Evolutionary conservation across 192 early-diverging fungal species (phyloP).

Genomic region (Kappamyces sp.): DNA sequence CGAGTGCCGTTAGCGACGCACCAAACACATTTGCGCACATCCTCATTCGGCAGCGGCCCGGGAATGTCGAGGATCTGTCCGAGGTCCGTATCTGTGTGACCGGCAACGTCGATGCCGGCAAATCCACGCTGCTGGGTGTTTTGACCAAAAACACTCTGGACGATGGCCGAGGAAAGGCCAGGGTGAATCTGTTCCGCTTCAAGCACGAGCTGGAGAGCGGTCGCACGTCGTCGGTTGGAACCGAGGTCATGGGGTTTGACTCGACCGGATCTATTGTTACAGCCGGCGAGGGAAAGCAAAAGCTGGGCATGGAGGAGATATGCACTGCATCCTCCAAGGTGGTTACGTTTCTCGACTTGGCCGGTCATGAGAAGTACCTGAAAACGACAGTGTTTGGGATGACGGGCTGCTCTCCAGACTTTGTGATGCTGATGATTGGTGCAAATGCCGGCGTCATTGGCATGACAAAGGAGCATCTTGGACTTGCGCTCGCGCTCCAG

Average conservation of each 20-base stretch:
- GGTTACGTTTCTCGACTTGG: conserved; percentile 81
- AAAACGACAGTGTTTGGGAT: conserved; percentile 89
- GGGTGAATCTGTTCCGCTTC: conserved; percentile 81
- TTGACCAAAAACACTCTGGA: conserved; percentile 85
- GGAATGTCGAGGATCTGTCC: conserved; percentile 70
- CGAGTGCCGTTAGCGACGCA: conserved; percentile 1
- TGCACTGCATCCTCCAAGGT: conserved; percentile 67
- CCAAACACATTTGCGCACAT: conserved; percentile 35
- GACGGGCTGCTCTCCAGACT: conserved; percentile 80
- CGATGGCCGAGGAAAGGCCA: conserved; percentile 86
- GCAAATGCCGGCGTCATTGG: conserved; percentile 74
- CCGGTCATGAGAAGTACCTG: conserved; percentile 81
- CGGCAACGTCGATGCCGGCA: conserved; percentile 81
- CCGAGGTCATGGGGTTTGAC: conserved; percentile 81
- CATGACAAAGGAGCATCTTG: conserved; percentile 88
- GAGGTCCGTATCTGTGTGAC: conserved; percentile 85
- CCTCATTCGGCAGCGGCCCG: conserved; percentile 65
- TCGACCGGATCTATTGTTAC: conserved; percentile 61
- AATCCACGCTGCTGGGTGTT: conserved; percentile 85
- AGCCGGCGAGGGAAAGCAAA: conserved; percentile 44
- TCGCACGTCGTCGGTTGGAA: conserved; percentile 83
- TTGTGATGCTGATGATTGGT: conserved; percentile 73
- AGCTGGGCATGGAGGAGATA: conserved; percentile 78
- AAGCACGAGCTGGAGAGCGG: conserved; percentile 90
- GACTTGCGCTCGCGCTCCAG: conserved; percentile 68